These are phyloP conservation scores for Hansenula lynferdii DNA, from an alignment of 1,139 yeast genomes.

Conservation along the genomic window DNA sequence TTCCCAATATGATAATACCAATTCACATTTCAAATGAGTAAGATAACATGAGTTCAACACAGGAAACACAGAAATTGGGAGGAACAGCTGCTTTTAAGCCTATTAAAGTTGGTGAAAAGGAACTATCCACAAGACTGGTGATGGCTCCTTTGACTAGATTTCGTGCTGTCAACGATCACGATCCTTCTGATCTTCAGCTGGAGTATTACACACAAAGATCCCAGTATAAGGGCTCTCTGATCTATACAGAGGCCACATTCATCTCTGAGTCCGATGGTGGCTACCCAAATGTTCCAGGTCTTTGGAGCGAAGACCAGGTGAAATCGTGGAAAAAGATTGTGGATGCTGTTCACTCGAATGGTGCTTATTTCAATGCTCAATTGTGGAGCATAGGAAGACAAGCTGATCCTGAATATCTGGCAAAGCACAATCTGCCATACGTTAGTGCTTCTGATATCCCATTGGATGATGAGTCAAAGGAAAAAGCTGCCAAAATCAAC, in stretches of 20 bases:
- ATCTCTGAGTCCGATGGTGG: constrained; percentile 22
- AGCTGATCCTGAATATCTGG: constrained; percentile 22
- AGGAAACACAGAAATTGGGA: constrained; percentile 2
- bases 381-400: constrained; percentile 36
- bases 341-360: constrained; percentile 29
- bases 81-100: constrained; percentile 44
- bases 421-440: constrained; percentile 24
- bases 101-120: constrained; percentile 39
- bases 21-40: no score
- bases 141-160: constrained; percentile 50
- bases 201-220: constrained; percentile 33
- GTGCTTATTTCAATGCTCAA: constrained; percentile 29
- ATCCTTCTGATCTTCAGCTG: constrained; percentile 21
- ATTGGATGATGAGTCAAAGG: constrained; percentile 25
- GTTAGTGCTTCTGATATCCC: constrained; percentile 28
- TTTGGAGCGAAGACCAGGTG: constrained; percentile 35
- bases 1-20: no score
- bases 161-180: constrained; percentile 30
- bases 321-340: constrained; percentile 31
- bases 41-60: no score
- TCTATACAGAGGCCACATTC: constrained; percentile 34
- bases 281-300: constrained; percentile 31
- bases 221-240: constrained; percentile 30
- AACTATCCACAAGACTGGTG: constrained; percentile 36
- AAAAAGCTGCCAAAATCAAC: constrained; percentile 25